Evolutionary conservation across 805 yeast species (phyloP).

Genomic region (Starmerella floris): DNA sequence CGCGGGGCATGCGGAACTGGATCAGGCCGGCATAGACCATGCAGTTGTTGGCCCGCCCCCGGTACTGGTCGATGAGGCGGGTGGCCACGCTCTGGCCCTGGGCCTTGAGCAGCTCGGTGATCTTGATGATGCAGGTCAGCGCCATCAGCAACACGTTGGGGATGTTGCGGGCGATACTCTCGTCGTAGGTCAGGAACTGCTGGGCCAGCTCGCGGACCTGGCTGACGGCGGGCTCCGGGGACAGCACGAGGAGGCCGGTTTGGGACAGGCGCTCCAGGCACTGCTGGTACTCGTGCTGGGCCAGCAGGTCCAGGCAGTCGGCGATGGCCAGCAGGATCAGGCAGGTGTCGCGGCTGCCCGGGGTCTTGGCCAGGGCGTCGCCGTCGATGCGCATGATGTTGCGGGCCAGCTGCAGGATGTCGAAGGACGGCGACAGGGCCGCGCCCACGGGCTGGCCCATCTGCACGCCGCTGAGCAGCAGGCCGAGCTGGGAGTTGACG

Average conservation of each 20-base stretch:
- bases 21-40: slow-evolving; percentile 93
- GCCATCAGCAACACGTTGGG: slow-evolving; percentile 69
- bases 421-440: slow-evolving; percentile 12
- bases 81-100: slow-evolving; percentile 15
- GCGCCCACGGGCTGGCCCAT: slow-evolving; percentile 41
- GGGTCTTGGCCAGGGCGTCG: slow-evolving; percentile 24
- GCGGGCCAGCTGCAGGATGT: slow-evolving; percentile 30
- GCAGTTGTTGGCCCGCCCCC: slow-evolving; percentile 53
- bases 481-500: slow-evolving; percentile 66
- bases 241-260: slow-evolving; percentile 55
- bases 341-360: slow-evolving; percentile 51
- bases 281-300: slow-evolving; percentile 44
- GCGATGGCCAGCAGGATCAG: slow-evolving; percentile 51
- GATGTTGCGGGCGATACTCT: slow-evolving; percentile 59
- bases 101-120: slow-evolving; percentile 29
- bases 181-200: slow-evolving; percentile 51
- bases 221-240: slow-evolving; percentile 33
- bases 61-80: slow-evolving; percentile 20
- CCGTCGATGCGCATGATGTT: slow-evolving; percentile 31
- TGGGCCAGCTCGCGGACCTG: slow-evolving; percentile 56
- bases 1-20: slow-evolving; percentile 77
- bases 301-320: slow-evolving; percentile 47
- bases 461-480: slow-evolving; percentile 57
- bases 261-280: slow-evolving; percentile 43
- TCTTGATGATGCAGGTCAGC: slow-evolving; percentile 59